Evolutionary conservation across 305 asterid species (phyloP).

Genomic region (Plantago rigida): DNA sequence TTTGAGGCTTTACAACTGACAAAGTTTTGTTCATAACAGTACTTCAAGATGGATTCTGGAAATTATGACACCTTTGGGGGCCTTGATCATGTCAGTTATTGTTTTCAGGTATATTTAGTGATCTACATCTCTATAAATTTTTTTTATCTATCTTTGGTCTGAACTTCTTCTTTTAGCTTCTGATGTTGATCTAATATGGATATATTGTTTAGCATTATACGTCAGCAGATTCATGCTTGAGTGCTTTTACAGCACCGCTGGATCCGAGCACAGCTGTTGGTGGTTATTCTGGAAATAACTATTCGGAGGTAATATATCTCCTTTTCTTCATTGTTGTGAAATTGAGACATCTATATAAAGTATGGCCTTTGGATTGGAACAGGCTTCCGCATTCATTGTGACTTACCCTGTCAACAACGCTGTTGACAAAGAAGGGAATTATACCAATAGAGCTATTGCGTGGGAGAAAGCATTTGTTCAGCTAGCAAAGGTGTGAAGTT

Average conservation of each 20-base stretch:
- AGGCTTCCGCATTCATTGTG: constrained; percentile 93
- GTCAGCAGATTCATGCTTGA: constrained; percentile 75
- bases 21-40: constrained; percentile 38
- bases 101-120: constrained; percentile 63
- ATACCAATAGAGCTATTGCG: constrained; percentile 69
- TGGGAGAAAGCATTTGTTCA: constrained; percentile 98
- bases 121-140: constrained; percentile 25
- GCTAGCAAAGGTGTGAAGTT: constrained; percentile 61
- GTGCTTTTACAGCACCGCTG: constrained; percentile 93
- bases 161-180: not conserved
- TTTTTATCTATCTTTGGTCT: constrained; percentile 15
- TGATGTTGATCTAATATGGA: constrained; percentile 24
- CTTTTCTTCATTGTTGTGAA: constrained; percentile 2
- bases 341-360: constrained; percentile 14
- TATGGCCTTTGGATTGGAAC: constrained; percentile 26
- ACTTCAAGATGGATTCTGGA: constrained; percentile 86
- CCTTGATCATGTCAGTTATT: constrained; percentile 71
- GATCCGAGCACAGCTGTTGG: constrained; percentile 97
- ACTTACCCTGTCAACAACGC: constrained; percentile 96
- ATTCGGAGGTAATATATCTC: constrained; percentile 55
- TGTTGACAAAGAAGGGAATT: constrained; percentile 63
- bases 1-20: constrained; percentile 7
- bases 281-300: constrained; percentile 87
- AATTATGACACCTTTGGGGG: constrained; percentile 72
- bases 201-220: constrained; percentile 62